phyloP scores from a whole-genome alignment of 225 moss, liverwort and hornwort species.

The Rhytidiadelphus loreus region DNA sequence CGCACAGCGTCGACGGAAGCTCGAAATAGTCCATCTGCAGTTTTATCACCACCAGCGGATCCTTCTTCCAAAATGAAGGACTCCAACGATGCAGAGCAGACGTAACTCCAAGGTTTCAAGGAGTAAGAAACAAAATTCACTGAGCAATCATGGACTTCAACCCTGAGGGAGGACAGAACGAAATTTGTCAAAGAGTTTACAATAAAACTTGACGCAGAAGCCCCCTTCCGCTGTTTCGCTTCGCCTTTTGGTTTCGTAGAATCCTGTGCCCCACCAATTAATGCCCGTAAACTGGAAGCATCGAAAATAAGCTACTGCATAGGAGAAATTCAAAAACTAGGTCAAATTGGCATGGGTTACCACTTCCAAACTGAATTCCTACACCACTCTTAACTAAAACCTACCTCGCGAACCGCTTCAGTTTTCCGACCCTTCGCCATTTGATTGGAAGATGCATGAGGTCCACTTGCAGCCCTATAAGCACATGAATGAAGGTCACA shows the following conservation, averaged over 20 bases:
- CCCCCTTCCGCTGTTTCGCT: constrained; percentile 23
- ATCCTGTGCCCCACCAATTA: constrained; percentile 34
- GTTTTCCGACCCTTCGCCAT: constrained; percentile 1
- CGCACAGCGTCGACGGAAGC: constrained; percentile 50
- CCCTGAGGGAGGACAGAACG: constrained; percentile 56
- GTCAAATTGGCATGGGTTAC: background rate
- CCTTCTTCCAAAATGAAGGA: constrained; percentile 73
- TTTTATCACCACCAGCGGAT: constrained; percentile 23
- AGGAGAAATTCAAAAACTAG: background rate
- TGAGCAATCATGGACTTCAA: constrained; percentile 68
- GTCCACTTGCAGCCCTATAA: constrained; percentile 24
- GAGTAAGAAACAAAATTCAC: constrained; percentile 45
- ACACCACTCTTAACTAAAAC: background rate
- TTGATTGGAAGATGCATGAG: background rate
- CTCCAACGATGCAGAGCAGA: constrained; percentile 47
- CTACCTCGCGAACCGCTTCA: constrained; percentile 21
- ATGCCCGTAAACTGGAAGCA: background rate
- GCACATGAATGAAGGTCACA: background rate
- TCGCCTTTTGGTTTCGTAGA: constrained; percentile 30
- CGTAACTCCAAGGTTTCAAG: constrained; percentile 34
- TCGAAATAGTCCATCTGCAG: constrained; percentile 56
- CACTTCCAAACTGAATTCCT: background rate
- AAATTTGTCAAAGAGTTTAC: constrained; percentile 49
- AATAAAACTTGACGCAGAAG: constrained; percentile 32
- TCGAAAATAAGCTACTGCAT: background rate